Conservation (phyloP, 768 basidiomycete genomes). For the Tricholoma sp. region DNA sequence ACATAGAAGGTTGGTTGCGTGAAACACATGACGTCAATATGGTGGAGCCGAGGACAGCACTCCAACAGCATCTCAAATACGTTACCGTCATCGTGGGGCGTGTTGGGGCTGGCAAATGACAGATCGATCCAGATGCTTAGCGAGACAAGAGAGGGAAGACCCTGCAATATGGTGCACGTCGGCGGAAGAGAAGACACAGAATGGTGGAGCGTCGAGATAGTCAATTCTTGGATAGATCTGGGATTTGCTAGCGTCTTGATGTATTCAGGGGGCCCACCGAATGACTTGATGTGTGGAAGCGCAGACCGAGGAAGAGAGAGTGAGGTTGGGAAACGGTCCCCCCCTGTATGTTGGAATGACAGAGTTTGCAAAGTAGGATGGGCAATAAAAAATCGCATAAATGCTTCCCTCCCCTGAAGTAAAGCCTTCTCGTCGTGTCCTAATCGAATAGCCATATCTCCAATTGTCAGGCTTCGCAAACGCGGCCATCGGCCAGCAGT, state of each 20-base stretch:
- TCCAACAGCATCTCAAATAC: slow-evolving; percentile 24
- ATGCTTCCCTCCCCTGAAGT: slow-evolving; percentile 18
- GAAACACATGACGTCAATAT: slow-evolving; percentile 31
- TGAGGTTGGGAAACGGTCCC: slow-evolving; percentile 22
- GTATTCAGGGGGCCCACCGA: slow-evolving; percentile 27
- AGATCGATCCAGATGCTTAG: slow-evolving; percentile 32
- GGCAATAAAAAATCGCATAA: slow-evolving; percentile 28
- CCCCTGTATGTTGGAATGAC: slow-evolving; percentile 27
- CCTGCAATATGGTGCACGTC: slow-evolving; percentile 24
- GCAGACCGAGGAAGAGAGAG: slow-evolving; percentile 19
- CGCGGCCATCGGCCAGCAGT: slow-evolving; percentile 33
- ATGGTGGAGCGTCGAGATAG: slow-evolving; percentile 29
- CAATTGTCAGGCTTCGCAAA: slow-evolving; percentile 27
- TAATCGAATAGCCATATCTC: slow-evolving; percentile 25
- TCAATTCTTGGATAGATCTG: slow-evolving; percentile 23
- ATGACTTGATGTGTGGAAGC: slow-evolving; percentile 25
- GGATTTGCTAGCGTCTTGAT: slow-evolving; percentile 25
- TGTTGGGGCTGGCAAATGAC: slow-evolving; percentile 23
- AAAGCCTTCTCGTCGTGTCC: slow-evolving; percentile 17
- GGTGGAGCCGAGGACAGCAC: slow-evolving; percentile 26
- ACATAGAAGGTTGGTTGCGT: slow-evolving; percentile 31
- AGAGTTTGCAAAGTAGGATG: slow-evolving; percentile 27
- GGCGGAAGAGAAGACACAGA: slow-evolving; percentile 27
- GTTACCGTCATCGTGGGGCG: slow-evolving; percentile 25
- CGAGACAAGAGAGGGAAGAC: slow-evolving; percentile 23